These are phyloP conservation scores for Wilcoxina mikolae DNA, from an alignment of 495 filamentous ascomycete species.

Conservation along the genomic window DNA sequence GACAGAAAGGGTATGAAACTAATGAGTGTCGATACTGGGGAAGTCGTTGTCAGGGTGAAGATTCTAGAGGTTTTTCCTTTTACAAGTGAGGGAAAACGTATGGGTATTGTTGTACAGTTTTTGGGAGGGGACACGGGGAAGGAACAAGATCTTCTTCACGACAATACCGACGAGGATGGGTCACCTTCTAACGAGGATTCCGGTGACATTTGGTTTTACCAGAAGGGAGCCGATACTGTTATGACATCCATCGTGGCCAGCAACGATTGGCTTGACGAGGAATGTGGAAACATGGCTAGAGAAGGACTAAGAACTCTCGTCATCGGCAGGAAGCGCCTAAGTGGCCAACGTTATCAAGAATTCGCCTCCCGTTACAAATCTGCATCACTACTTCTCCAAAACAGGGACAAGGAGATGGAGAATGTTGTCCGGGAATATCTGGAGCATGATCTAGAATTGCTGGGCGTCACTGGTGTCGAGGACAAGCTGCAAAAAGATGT, in stretches of 20 bases:
- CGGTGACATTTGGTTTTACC: slow-evolving; percentile 92
- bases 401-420: slow-evolving; percentile 68
- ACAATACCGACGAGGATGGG: slow-evolving; percentile 35
- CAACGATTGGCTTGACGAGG: slow-evolving; percentile 98
- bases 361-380: slow-evolving; percentile 63
- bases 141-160: slow-evolving; percentile 22
- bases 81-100: slow-evolving; percentile 91
- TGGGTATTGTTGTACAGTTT: slow-evolving; percentile 95
- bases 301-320: slow-evolving; percentile 92
- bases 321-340: slow-evolving; percentile 72
- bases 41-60: slow-evolving; percentile 65
- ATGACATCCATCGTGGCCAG: slow-evolving; percentile 86
- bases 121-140: slow-evolving; percentile 16
- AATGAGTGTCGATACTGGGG: slow-evolving; percentile 60
- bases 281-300: slow-evolving; percentile 95
- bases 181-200: slow-evolving; percentile 32
- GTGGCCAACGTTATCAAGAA: slow-evolving; percentile 56
- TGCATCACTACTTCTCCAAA: slow-evolving; percentile 62
- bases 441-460: slow-evolving; percentile 75
- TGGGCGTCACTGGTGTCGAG: slow-evolving; percentile 94
- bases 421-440: slow-evolving; percentile 64
- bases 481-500: slow-evolving; percentile 92
- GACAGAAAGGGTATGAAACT: slow-evolving; percentile 74
- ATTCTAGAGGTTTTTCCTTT: slow-evolving; percentile 95
- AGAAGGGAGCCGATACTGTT: slow-evolving; percentile 96